Percentiles rank a stretch among this genome's conserved stretches.
phyloP scores from a whole-genome alignment of 1,139 yeast species.

The Suhomyces choctaworum region DNA sequence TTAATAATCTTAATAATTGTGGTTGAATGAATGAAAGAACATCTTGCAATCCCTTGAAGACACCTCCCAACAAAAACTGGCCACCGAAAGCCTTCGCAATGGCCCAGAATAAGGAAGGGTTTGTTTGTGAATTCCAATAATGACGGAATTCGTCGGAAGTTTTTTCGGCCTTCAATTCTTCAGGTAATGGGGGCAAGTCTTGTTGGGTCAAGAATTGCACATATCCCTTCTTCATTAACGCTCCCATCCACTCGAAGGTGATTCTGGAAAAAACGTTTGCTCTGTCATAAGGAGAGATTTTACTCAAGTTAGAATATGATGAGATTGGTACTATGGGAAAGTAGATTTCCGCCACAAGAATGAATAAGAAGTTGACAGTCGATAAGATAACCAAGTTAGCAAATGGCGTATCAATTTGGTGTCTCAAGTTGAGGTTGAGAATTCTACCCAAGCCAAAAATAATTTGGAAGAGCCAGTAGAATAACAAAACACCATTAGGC shows the following conservation, averaged over 20 bases:
- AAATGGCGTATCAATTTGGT: slow-evolving; percentile 34
- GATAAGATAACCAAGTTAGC: slow-evolving; percentile 49
- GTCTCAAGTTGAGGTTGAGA: slow-evolving; percentile 52
- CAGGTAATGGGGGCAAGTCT: slow-evolving; percentile 83
- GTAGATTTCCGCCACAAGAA: slow-evolving; percentile 56
- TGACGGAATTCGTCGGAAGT: slow-evolving; percentile 52
- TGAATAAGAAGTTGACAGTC: slow-evolving; percentile 48
- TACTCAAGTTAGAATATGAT: slow-evolving; percentile 41
- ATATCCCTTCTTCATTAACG: slow-evolving; percentile 84
- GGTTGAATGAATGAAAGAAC: slow-evolving; percentile 85
- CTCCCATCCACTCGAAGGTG: slow-evolving; percentile 91
- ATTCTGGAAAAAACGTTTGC: slow-evolving; percentile 82
- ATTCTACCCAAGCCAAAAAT: slow-evolving; percentile 41
- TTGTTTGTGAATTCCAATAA: slow-evolving; percentile 54
- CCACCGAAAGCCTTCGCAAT: slow-evolving; percentile 68
- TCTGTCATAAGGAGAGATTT: slow-evolving; percentile 62
- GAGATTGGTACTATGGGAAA: slow-evolving; percentile 45
- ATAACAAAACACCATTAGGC: slow-evolving; percentile 67
- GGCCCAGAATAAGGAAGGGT: slow-evolving; percentile 69
- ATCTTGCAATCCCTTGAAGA: slow-evolving; percentile 81
- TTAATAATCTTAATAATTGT: slow-evolving; percentile 72
- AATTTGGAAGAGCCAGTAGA: slow-evolving; percentile 71
- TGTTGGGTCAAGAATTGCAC: slow-evolving; percentile 66
- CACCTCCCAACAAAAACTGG: slow-evolving; percentile 67
- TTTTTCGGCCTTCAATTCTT: slow-evolving; percentile 53